Base-by-base conservation (phyloP, 164 flowering plant genomes). In the Vitis riparia region DNA sequence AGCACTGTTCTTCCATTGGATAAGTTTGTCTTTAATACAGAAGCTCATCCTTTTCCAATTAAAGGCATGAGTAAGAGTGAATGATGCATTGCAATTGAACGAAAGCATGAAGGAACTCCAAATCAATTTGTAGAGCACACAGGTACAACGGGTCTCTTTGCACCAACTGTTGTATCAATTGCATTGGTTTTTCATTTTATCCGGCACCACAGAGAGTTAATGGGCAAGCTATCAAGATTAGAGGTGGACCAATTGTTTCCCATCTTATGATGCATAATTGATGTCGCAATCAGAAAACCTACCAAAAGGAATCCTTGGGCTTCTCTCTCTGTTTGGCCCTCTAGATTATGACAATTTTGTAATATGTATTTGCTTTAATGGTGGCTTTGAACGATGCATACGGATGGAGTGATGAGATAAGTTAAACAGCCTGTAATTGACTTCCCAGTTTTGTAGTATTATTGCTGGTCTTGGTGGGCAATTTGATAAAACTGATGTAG, bases 21-120 rank as follows among this genome's bases (percentile, higher is more conserved):
- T 81, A 84, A 89, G 81, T 93, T 81, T 79, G 89, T 96, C 63
- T 96, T 96, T 73, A 96, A 92, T 80, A 81, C 98, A 50, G 98
- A 93, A 83, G 97, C 95, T 71, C 99, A 96, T 75, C 98, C 98
- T 8, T 67, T 95, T 65, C 97, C 98, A 50, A 80, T 96, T 60
- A 74, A 63, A 71, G 65, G 70, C 50, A 11, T 63, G 48, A 66
- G 55, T 23, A 51, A 71, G 66, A 69, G 56, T 49, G 50, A 61
- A 48, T 71, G 55, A 64, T 73, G n/a, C 23, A 15, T 19, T 65
- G 51, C 16, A 19, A 60, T 23, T 53, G 58, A 67, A 69, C 2
- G 10, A 37, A 32, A 19, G 49, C 63, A 58, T 23, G 53, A n/a
- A 48, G 44, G 30, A 62, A 23, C 16, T 19, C 60, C 56, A 9